A percentile compares a stretch with the other conserved stretches of the same genome.
Conservation (phyloP, 2,329 filamentous ascomycete genomes). For the Ophiostoma angusticollis region DNA sequence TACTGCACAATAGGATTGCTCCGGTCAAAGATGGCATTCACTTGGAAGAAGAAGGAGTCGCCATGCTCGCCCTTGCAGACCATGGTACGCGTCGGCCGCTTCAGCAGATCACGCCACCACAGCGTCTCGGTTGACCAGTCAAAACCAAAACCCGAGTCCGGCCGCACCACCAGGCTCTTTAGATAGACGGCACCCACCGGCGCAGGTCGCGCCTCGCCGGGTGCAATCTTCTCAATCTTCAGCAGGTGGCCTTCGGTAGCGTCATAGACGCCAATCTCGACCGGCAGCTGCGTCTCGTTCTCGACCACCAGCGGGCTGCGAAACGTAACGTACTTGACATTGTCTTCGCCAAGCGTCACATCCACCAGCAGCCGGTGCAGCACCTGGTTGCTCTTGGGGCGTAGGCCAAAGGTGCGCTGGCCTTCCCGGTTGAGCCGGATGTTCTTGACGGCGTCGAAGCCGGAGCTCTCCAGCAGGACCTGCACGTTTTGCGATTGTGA, state of each 20-base stretch:
- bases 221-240: conserved; percentile 95
- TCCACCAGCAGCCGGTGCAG: conserved; percentile 87
- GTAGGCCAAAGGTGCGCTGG: conserved; percentile 77
- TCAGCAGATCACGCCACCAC: conserved; percentile 86
- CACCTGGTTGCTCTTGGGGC: conserved; percentile 73
- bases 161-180: conserved; percentile 76
- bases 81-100: conserved; percentile 71
- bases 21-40: conserved; percentile 74
- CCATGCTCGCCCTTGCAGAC: conserved; percentile 78
- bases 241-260: conserved; percentile 75
- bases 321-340: conserved; percentile 96
- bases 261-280: conserved; percentile 87
- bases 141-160: conserved; percentile 93
- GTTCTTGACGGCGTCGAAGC: conserved; percentile 80
- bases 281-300: conserved; percentile 91
- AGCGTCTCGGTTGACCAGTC: conserved; percentile 83
- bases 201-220: conserved; percentile 77
- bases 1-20: conserved; percentile 68
- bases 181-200: conserved; percentile 86
- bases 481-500: conserved; percentile 63
- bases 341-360: conserved; percentile 79
- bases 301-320: conserved; percentile 84
- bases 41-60: conserved; percentile 93
- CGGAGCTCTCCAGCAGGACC: conserved; percentile 79
- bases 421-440: conserved; percentile 91